These are phyloP conservation scores for Zoysia matrella DNA, from an alignment of 202 grass and related monocot genomes.

Conservation along the genomic window DNA sequence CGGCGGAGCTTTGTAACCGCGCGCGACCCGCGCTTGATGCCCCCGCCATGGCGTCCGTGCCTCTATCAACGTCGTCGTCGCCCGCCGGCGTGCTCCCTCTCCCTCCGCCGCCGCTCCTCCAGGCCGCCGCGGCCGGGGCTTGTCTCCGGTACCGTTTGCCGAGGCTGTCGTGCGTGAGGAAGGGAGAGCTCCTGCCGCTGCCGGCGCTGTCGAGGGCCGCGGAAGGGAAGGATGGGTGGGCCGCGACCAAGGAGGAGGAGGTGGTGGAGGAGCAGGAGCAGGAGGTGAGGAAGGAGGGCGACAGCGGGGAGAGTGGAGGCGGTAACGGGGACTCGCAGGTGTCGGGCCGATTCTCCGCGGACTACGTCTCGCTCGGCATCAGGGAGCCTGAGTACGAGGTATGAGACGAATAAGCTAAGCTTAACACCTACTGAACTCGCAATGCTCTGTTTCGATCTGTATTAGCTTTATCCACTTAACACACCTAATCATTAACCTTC, in stretches of 20 bases:
- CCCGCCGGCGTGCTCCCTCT: slow-evolving; percentile 33
- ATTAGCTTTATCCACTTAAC: slow-evolving; percentile 6
- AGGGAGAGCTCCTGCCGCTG: slow-evolving; percentile 33
- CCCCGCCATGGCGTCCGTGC: slow-evolving; percentile 55
- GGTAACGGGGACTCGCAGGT: neutral
- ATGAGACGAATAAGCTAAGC: neutral
- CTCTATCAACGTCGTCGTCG: slow-evolving; percentile 35
- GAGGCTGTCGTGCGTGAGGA: slow-evolving; percentile 23
- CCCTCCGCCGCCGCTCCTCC: slow-evolving; percentile 32
- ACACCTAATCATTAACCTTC: slow-evolving; percentile 25
- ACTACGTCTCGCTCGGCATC: slow-evolving; percentile 84
- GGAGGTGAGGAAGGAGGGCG: slow-evolving; percentile 20
- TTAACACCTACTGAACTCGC: neutral
- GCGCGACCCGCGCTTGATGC: slow-evolving; percentile 44
- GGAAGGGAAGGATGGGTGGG: slow-evolving; percentile 42
- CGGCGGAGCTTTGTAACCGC: neutral
- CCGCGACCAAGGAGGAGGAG: slow-evolving; percentile 43
- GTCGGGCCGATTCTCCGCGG: slow-evolving; percentile 49
- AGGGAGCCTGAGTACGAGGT: slow-evolving; percentile 95
- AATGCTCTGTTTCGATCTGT: neutral
- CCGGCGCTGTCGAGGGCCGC: slow-evolving; percentile 24
- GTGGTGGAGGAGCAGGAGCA: slow-evolving; percentile 31
- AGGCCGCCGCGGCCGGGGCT: slow-evolving; percentile 23
- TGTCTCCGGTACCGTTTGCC: slow-evolving; percentile 28
- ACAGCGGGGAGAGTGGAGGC: neutral